Conservation (phyloP, 176 grass and related monocot genomes). For the Juncus inflexus region DNA sequence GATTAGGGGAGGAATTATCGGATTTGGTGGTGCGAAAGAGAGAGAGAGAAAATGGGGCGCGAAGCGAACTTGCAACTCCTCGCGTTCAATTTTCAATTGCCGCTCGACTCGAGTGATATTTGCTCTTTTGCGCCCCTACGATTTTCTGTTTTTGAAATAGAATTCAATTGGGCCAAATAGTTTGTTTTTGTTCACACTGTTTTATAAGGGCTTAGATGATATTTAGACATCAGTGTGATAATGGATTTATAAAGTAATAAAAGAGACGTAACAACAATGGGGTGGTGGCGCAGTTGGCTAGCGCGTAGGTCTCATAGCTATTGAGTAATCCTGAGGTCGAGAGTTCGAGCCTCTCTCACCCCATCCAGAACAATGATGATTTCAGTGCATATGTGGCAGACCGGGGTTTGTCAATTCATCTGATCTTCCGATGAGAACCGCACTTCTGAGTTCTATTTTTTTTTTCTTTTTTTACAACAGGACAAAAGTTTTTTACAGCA, state of each 20-base stretch:
- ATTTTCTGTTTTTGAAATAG: no score
- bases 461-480: no score
- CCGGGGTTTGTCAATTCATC: conserved; percentile 32
- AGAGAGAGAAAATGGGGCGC: conserved; percentile 4
- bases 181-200: no score
- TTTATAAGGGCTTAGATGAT: no score
- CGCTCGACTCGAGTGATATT: conserved; percentile 16
- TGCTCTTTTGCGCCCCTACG: neutral
- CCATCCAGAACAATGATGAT: neutral
- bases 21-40: neutral
- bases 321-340: conserved; percentile 30
- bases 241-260: neutral
- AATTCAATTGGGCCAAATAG: no score
- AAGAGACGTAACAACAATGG: neutral
- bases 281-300: conserved; percentile 57
- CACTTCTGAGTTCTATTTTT: conserved; percentile 25
- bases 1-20: no score
- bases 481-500: no score
- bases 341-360: conserved; percentile 30
- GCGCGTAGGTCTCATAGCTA: conserved; percentile 70
- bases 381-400: conserved; percentile 13
- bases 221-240: no score
- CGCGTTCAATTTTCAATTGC: conserved; percentile 28
- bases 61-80: neutral
- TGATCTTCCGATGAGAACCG: conserved; percentile 8